Conservation (phyloP, 257 asterid species). For the Coffea canephora region DNA sequence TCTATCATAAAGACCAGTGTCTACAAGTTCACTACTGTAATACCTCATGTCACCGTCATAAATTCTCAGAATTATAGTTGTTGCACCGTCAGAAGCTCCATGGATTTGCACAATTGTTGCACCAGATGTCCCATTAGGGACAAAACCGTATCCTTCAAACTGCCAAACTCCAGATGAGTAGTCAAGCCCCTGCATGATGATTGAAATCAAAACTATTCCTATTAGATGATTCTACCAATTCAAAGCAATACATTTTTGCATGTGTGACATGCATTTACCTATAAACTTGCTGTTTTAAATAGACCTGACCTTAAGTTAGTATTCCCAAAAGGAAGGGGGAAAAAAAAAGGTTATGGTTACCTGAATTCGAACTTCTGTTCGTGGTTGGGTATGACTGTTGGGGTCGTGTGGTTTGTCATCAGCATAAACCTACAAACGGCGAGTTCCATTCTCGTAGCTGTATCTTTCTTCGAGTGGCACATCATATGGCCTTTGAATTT, state of each 20-base stretch:
- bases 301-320: too few relatives aligned
- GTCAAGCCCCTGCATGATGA: constrained; percentile 22
- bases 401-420: constrained; percentile 35
- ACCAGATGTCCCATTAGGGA: constrained; percentile 40
- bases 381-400: too few relatives aligned
- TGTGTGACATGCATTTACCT: too few relatives aligned
- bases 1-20: constrained; percentile 20
- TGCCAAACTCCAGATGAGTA: constrained; percentile 36
- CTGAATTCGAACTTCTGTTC: too few relatives aligned
- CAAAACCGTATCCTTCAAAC: constrained; percentile 30
- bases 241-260: too few relatives aligned
- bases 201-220: too few relatives aligned
- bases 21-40: constrained; percentile 20
- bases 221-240: too few relatives aligned
- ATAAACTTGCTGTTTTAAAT: too few relatives aligned
- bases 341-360: too few relatives aligned
- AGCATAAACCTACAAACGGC: constrained; percentile 35
- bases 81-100: constrained; percentile 23
- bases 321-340: too few relatives aligned
- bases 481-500: constrained; percentile 34
- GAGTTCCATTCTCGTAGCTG: constrained; percentile 26
- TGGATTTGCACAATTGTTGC: constrained; percentile 32
- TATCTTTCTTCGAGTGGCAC: constrained; percentile 33
- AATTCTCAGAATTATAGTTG: constrained; percentile 24
- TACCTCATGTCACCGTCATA: constrained; percentile 31